Evolutionary conservation across 495 filamentous ascomycete species (phyloP).

Genomic region (Parathielavia appendiculata): DNA sequence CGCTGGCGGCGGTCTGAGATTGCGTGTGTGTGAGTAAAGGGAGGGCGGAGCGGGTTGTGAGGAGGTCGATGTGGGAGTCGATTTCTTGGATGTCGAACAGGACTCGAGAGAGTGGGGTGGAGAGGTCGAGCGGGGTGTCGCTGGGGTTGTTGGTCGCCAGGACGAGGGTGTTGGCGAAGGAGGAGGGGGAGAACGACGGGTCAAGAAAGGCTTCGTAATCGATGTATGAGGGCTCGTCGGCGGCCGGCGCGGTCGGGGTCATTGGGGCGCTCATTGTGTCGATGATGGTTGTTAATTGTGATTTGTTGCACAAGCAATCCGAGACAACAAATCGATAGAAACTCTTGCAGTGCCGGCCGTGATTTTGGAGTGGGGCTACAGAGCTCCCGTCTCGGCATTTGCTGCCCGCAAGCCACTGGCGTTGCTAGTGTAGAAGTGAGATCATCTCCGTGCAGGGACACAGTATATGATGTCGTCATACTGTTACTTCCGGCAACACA

Average conservation of each 20-base stretch:
- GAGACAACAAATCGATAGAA: too few relatives aligned
- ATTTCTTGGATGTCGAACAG: slow-evolving; percentile 97
- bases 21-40: slow-evolving; percentile 77
- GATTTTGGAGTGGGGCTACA: not conserved
- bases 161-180: slow-evolving; percentile 85
- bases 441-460: slow-evolving; percentile 10
- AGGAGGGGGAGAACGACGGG: slow-evolving; percentile 69
- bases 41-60: slow-evolving; percentile 79
- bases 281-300: not conserved
- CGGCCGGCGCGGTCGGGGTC: not conserved
- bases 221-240: slow-evolving; percentile 76
- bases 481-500: too few relatives aligned
- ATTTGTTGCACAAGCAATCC: too few relatives aligned
- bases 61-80: slow-evolving; percentile 85
- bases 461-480: too few relatives aligned
- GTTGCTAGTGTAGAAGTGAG: slow-evolving; percentile 10
- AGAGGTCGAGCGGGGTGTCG: slow-evolving; percentile 85
- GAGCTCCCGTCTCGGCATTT: slow-evolving; percentile 1
- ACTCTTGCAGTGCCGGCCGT: too few relatives aligned
- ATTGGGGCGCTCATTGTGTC: not conserved
- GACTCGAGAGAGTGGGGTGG: slow-evolving; percentile 87
- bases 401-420: slow-evolving; percentile 6
- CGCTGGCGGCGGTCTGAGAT: slow-evolving; percentile 61
- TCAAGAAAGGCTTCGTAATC: slow-evolving; percentile 92
- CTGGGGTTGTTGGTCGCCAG: slow-evolving; percentile 85